Evolutionary conservation across 2,329 filamentous ascomycete species (phyloP).

Genomic region (Madurella fahalii): DNA sequence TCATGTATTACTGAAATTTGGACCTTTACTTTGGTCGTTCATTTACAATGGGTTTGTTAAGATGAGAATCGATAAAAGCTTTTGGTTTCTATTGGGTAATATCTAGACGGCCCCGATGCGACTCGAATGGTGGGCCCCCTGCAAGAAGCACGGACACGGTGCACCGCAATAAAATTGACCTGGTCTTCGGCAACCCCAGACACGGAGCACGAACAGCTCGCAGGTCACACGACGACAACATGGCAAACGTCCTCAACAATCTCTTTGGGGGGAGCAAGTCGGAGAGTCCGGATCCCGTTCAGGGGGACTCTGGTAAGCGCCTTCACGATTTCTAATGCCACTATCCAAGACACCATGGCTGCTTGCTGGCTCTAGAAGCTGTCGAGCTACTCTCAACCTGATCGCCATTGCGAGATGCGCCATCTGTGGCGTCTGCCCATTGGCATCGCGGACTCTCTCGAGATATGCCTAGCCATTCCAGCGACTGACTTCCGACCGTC

Average conservation of each 20-base stretch:
- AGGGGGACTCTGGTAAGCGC: constrained; percentile 60
- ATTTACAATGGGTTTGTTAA: no score
- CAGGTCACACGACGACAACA: constrained; percentile 27
- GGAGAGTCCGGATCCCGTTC: constrained; percentile 45
- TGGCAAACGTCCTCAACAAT: constrained; percentile 62
- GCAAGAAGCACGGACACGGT: background rate
- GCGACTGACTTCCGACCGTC: background rate
- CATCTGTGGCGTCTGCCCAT: background rate
- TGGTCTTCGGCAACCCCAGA: background rate
- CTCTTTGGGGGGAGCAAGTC: constrained; percentile 65
- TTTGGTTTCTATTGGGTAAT: no score
- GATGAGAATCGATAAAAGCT: no score
- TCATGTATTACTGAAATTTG: no score
- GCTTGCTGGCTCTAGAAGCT: background rate
- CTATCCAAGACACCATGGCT: background rate
- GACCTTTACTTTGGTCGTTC: no score
- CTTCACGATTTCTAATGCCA: background rate
- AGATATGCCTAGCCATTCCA: background rate
- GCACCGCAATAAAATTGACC: background rate
- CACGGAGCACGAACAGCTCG: background rate
- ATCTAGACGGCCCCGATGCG: background rate
- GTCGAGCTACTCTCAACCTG: background rate
- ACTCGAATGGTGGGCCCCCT: background rate
- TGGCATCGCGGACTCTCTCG: background rate
- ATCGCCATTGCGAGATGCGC: background rate